Base-by-base conservation (phyloP, 2,329 filamentous ascomycete species). In the Tolypocladium sp. region DNA sequence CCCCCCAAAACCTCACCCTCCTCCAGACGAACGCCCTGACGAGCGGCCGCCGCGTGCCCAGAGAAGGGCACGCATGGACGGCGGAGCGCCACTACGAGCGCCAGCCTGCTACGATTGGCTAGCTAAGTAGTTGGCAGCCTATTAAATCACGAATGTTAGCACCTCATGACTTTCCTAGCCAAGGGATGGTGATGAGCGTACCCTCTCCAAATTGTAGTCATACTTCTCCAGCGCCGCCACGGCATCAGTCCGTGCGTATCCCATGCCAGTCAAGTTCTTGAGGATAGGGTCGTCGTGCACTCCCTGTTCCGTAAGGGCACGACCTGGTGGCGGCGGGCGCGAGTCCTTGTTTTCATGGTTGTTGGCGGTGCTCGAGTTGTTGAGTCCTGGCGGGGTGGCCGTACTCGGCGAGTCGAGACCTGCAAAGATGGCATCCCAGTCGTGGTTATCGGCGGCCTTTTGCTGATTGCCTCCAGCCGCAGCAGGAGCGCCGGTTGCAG, bases 391-490 rank as follows among this genome's bases (percentile, higher is more conserved):
- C 27, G 68, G 60, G 55, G 72, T 64, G 61, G 70, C 62, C 51
- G 72, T 66, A 60, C 68, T 69, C 52, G 82, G 74, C 2, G 81
- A 82, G 66, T 93, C 89, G 9, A 96, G 78, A 33, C 88, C 87
- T 2, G 90, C 89, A 75, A 97, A 97, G 58, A 97, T 91, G 44
- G 91, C 89, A 68, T 97, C 93, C 94, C 94, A 97, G 71, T 97
- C 93, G 66, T 95, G 89, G 40, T 77, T 76, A 17, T 83, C 82
- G 0, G 76, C 66, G 35, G 73, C 70, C 61, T 77, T 73, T 55
- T 70, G 73, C 51, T 73, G 64, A 52, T 71, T 70, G 55, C 72
- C 69, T 60, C 75, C 70, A 56, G 74, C 75, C 56, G 77, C 75
- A 60, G 79, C 63, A 25, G 71, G 63, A 51, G 68, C 64, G 53